Percentiles rank a stretch among this genome's conserved stretches.
Conservation (phyloP, 768 basidiomycete species). For the Krasilnikovozyma curviuscula region DNA sequence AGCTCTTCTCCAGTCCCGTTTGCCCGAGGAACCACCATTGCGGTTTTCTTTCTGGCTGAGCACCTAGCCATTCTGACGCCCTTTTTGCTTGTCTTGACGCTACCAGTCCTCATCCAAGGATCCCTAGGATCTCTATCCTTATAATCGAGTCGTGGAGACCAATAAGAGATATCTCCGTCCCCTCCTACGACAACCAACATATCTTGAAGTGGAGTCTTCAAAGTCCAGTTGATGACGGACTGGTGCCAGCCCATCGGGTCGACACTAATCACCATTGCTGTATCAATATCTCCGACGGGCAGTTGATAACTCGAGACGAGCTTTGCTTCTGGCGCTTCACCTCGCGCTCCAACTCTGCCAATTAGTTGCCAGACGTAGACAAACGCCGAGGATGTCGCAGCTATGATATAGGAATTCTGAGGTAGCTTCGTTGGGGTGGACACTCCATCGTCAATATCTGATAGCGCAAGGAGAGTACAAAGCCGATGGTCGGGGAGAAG, state of each 20-base stretch:
- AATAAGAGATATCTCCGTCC: constrained; percentile 66
- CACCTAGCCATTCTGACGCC: constrained; percentile 55
- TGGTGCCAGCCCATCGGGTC: constrained; percentile 28
- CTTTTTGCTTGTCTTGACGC: constrained; percentile 44
- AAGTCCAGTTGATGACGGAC: constrained; percentile 22
- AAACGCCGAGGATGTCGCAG: constrained; percentile 14
- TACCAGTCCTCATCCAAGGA: constrained; percentile 30
- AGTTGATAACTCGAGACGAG: constrained; percentile 44
- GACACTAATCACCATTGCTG: constrained; percentile 43
- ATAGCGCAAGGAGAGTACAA: constrained; percentile 19
- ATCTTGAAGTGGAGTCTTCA: constrained; percentile 31
- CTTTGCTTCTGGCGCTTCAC: constrained; percentile 31
- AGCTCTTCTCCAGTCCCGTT: constrained; percentile 43
- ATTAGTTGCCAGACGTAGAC: constrained; percentile 22
- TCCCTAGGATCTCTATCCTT: not conserved
- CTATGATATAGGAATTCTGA: constrained; percentile 20
- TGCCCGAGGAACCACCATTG: constrained; percentile 50
- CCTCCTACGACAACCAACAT: constrained; percentile 58
- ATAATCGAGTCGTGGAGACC: constrained; percentile 40
- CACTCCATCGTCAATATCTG: constrained; percentile 25
- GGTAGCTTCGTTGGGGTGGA: constrained; percentile 14
- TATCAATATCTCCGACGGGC: constrained; percentile 50
- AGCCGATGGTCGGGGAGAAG: not conserved
- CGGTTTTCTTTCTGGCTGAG: constrained; percentile 81
- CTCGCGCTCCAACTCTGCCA: constrained; percentile 18